Percentiles rank a stretch among this genome's conserved stretches.
Evolutionary conservation across 305 asterid species (phyloP).

Genomic region (Salvia sclarea): DNA sequence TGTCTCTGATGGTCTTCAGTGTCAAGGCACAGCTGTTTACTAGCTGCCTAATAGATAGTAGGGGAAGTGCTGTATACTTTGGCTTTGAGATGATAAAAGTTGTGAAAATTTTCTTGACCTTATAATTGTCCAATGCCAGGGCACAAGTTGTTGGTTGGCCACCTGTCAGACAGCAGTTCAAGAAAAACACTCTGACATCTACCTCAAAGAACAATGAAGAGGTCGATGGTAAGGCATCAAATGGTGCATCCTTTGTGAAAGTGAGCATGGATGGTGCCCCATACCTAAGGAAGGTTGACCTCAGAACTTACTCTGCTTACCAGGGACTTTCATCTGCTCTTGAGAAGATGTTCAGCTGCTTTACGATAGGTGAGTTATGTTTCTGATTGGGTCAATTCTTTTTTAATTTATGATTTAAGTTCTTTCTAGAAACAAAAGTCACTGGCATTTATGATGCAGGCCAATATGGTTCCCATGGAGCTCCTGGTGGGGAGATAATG

Average conservation of each 20-base stretch:
- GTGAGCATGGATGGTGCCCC: constrained; percentile 87
- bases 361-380: constrained; percentile 52
- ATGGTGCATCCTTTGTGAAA: constrained; percentile 56
- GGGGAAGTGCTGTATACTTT: constrained; percentile 24
- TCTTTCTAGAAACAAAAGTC: background rate
- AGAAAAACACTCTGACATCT: constrained; percentile 54
- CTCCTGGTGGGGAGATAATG: constrained; percentile 55
- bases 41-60: constrained; percentile 54
- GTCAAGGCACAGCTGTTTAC: constrained; percentile 33
- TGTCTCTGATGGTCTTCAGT: background rate
- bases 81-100: background rate
- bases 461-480: constrained; percentile 67
- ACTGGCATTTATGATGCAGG: constrained; percentile 35
- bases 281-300: constrained; percentile 65
- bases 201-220: constrained; percentile 55
- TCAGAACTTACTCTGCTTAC: constrained; percentile 56
- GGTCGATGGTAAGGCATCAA: constrained; percentile 57
- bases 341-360: constrained; percentile 75
- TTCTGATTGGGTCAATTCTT: background rate
- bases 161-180: constrained; percentile 58
- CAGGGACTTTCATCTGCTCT: constrained; percentile 68
- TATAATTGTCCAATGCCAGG: constrained; percentile 39
- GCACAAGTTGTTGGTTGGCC: constrained; percentile 87
- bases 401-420: background rate
- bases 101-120: constrained; percentile 3